Base-by-base conservation (phyloP, 371 early-diverging fungal species). In the Zychaea mexicana region DNA sequence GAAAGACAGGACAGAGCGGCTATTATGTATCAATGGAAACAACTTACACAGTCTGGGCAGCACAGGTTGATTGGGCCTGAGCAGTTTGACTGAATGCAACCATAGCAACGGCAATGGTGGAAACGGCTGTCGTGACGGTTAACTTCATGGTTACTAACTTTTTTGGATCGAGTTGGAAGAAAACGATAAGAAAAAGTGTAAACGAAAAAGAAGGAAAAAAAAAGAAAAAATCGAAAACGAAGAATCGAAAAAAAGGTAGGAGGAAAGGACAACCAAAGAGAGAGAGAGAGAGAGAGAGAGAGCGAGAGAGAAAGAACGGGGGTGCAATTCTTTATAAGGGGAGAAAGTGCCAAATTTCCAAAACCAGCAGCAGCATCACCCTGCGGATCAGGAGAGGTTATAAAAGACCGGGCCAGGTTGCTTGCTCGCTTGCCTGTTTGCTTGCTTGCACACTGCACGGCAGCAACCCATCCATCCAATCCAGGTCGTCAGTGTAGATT, bases 41-140 rank as follows among this genome's bases (percentile, higher is more conserved):
- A 26, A 31, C 73, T 46, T 70, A 76, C 76, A 76, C 69, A 26
- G 68, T 52, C 28, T 72, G 73, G 31, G 62, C 76, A 21, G 67
- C 52, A 62, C 75, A 74, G 39, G 64, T 53, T 42, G 65, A 30
- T 38, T 69, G 69, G 30, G 61, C 64, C n/a, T 17, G 2, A 9
- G 39, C 36, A 2, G 28, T 6, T 36, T 69, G 69, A 38, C 22
- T 60, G 21, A 61, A 31, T 24, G 60, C 19, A 13, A 32, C 47
- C 60, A 64, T 38, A 52, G 24, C 52, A 55, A 56, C 24, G 28
- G 32, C 52, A 42, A 42, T 19, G 46, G 54, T 28, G 36, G 66
- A 31, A n/a, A 55, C 53, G 30, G 49, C 15, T 28, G 57, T 28
- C 24, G 47, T 31, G 13, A 30, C 24, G 17, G 39, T 57, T 36